Percentiles rank a stretch among this genome's conserved stretches.
These are phyloP conservation scores for Alternaria tenuissima DNA, from an alignment of 2,329 filamentous ascomycete genomes.

Conservation along the genomic window DNA sequence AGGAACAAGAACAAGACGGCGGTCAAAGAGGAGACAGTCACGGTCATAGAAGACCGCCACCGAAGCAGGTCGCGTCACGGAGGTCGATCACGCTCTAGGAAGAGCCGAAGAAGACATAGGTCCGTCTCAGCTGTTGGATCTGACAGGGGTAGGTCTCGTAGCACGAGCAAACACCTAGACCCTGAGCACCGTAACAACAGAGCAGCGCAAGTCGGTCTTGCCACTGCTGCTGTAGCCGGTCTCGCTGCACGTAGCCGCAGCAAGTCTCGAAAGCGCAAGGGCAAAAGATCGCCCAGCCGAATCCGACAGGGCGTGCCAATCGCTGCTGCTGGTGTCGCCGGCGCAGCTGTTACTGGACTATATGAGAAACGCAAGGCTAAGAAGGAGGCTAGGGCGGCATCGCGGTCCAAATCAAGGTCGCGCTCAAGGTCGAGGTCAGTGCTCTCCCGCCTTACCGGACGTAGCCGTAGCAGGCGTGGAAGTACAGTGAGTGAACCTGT, in stretches of 20 bases:
- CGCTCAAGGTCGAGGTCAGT: conserved; percentile 57
- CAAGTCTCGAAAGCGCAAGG: conserved; percentile 63
- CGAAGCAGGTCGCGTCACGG: conserved; percentile 42
- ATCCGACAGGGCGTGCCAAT: conserved; percentile 66
- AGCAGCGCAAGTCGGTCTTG: conserved; percentile 68
- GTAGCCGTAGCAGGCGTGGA: conserved; percentile 48
- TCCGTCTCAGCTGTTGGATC: conserved; percentile 49
- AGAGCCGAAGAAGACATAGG: conserved; percentile 33
- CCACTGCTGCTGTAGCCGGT: conserved; percentile 69
- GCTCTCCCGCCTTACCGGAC: conserved; percentile 51
- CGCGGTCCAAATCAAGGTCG: conserved; percentile 50
- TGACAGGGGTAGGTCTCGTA: conserved; percentile 49
- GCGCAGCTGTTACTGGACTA: conserved; percentile 67
- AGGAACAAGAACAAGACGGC: conserved; percentile 59
- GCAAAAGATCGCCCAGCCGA: conserved; percentile 63
- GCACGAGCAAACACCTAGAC: conserved; percentile 54
- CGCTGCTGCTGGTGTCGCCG: conserved; percentile 67
- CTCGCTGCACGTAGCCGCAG: conserved; percentile 66
- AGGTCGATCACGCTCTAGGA: conserved; percentile 54
- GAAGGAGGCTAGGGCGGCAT: conserved; percentile 62
- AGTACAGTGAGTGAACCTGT: conserved; percentile 58
- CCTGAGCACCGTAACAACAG: conserved; percentile 64
- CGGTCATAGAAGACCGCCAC: conserved; percentile 55
- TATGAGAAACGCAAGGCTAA: conserved; percentile 71
- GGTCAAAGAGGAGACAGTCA: conserved; percentile 45